Evolutionary conservation across 805 yeast species (phyloP), one percentile per base, ranked within the genome.

Genomic region (Barnettozyma californica): DNA sequence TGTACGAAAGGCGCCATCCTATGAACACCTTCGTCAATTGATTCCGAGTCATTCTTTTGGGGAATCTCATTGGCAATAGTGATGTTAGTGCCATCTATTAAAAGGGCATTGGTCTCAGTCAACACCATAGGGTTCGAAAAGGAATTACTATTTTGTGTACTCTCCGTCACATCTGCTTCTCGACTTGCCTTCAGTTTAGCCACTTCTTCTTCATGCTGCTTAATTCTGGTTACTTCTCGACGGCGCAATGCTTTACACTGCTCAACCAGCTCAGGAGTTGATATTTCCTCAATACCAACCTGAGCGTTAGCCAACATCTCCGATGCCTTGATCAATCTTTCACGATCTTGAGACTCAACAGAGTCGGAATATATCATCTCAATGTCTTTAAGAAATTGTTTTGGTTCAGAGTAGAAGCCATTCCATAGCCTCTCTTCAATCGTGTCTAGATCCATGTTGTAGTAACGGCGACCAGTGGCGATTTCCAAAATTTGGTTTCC

Each of bases 241-340:
- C 69, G 71, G 50, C 84, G 75, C 61, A 91, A 71, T 18, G 80
- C 84, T 53, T 78, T 83, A 70, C 98, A 94, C 40, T 89, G 88
- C 39, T 77, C 76, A 21, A 84, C 61, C 48, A 94, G 83, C 34
- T 80, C 86, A 1, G 92, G 84, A 3, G 75, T 68, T 44, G 84
- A 80, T 56, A 91, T 81, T 54, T 94, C 99, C 58, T 94, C 99
- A 46, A 94, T 77, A 6, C 95, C 95, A 62, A 94, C 95, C 65
- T 90, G 96, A 0, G 96, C 96, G 68, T 94, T 91, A 11, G 97
- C 95, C 62, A 78, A 79, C 98, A 94, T 91, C 64, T 94, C 99
- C 48, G 92, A 86, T 0, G 98, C 96, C 56, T 77, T 77, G 37
- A 77, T 73, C 5, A 84, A 70, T 46, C 96, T 74, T 50, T 94